phyloP scores from a whole-genome alignment of 2,329 filamentous ascomycete species.

The Colletotrichum sp. region DNA sequence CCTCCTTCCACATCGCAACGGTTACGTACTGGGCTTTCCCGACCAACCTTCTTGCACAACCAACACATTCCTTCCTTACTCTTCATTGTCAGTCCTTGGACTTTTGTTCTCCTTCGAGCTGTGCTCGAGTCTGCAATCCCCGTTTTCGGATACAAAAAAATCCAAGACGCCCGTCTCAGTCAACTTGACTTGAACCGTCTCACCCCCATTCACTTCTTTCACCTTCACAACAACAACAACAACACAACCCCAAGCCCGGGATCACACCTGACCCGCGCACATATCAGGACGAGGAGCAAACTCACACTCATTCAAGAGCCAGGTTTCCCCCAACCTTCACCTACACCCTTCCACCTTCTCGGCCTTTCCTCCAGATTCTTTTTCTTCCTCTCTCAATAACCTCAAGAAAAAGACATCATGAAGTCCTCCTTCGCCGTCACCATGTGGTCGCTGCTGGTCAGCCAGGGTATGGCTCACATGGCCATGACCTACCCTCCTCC shows the following conservation, averaged over 20 bases:
- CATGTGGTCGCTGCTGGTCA: conserved; percentile 37
- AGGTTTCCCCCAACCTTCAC: not conserved
- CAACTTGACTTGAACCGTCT: conserved; percentile 14
- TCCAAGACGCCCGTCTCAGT: conserved; percentile 6
- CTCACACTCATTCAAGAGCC: conserved; percentile 6
- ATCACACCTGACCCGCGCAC: not conserved
- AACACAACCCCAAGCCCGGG: not conserved
- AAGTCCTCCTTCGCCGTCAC: conserved; percentile 35
- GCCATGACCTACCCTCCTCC: conserved; percentile 59
- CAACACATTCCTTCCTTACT: conserved; percentile 14
- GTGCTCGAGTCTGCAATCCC: not conserved
- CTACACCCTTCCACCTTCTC: not conserved
- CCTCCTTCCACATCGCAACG: conserved; percentile 13
- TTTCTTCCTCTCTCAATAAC: conserved; percentile 17
- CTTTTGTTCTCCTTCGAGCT: conserved; percentile 2
- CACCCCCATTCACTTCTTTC: conserved; percentile 15
- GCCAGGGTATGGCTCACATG: conserved; percentile 59
- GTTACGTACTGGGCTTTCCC: conserved; percentile 5
- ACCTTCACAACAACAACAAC: not conserved
- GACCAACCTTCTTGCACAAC: conserved; percentile 18
- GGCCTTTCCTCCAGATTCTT: not conserved
- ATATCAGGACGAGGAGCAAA: conserved; percentile 12
- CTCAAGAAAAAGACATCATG: conserved; percentile 35
- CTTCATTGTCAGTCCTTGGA: conserved; percentile 3
- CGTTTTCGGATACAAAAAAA: conserved; percentile 8